Conservation (phyloP, 2,329 filamentous ascomycete species). For the Pestalotiopsis sp. region DNA sequence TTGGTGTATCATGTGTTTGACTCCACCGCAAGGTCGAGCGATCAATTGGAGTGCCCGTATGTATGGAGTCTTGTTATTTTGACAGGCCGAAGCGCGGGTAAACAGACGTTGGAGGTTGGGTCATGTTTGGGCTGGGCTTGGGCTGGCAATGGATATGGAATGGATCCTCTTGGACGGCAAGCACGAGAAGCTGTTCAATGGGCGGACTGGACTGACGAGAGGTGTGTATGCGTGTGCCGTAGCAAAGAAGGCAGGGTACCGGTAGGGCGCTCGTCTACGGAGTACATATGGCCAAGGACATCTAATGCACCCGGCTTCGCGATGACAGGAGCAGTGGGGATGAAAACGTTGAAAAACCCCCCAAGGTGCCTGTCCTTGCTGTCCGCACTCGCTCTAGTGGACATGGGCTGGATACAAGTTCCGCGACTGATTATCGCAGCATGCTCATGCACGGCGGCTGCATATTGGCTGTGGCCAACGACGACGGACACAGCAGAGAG, state of each 20-base stretch:
- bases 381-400: slow-evolving; percentile 7
- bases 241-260: not conserved
- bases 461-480: slow-evolving; percentile 31
- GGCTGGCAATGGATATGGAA: slow-evolving; percentile 5
- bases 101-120: slow-evolving; percentile 1
- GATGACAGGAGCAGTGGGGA: slow-evolving; percentile 20
- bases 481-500: slow-evolving; percentile 35
- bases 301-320: not conserved
- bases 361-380: slow-evolving; percentile 3
- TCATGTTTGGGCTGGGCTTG: not conserved
- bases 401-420: slow-evolving; percentile 13
- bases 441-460: slow-evolving; percentile 32
- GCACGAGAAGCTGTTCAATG: too few relatives aligned
- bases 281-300: not conserved
- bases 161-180: slow-evolving; percentile 1
- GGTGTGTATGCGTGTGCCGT: not conserved
- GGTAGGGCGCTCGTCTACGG: not conserved
- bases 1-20: slow-evolving; percentile 5
- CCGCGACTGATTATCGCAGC: slow-evolving; percentile 13
- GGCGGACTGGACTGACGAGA: not conserved
- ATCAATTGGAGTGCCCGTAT: slow-evolving; percentile 27
- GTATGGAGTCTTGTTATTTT: not conserved
- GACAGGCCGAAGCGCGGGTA: slow-evolving; percentile 20
- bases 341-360: slow-evolving; percentile 11
- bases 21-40: slow-evolving; percentile 29